Evolutionary conservation across 1,284 basidiomycete species (phyloP), one percentile per base, ranked within the genome.

Genomic region (Kalmanozyma brasiliensis): DNA sequence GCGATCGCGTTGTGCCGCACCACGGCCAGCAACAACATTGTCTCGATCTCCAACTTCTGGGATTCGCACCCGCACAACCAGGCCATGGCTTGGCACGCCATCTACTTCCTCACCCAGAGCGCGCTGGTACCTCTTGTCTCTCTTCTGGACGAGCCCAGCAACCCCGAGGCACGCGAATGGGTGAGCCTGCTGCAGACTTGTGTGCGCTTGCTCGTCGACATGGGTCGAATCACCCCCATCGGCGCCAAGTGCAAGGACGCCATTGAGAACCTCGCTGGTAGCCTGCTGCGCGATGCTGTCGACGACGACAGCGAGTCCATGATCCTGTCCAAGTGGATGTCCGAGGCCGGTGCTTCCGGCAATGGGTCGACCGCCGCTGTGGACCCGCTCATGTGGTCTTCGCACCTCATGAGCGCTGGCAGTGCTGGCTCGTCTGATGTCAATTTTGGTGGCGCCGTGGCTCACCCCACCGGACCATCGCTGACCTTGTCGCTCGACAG

Each of bases 91-190:
- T 71, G 68, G 68, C 68, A 71, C 38, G 62, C 68, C 16, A 62
- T 65, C 59, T 71, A 62, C 52, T 71, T 71, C 42, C 52, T 71
- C 32, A 63, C 68, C 3, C 68, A 71, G 52, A 71, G 68, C 45
- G 68, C 68, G 20, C 46, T 71, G 2, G 62, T 71, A 16, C 68
- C 68, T 34, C 59, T 71, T 17, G 59, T 71, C 13, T 71, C 68
- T 53, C 29, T 66, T 47, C 47, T 71, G 41, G 68, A 71, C 29
- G 63, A 66, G 43, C 68, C 68, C 2, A 49, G 19, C 34, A 43
- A 34, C 34, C 44, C 49, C 8, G 68, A 71, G 34, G 68, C 68
- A 13, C 52, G 48, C 44, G 63, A 66, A 19, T 71, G 68, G 63
- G 48, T 56, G 38, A 48, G 35, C 37, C 37, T 62, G 32, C 44